Percentiles rank a stretch among this genome's conserved stretches.
phyloP scores from a whole-genome alignment of 331 rosid genomes.

The Pyrus hybrid region DNA sequence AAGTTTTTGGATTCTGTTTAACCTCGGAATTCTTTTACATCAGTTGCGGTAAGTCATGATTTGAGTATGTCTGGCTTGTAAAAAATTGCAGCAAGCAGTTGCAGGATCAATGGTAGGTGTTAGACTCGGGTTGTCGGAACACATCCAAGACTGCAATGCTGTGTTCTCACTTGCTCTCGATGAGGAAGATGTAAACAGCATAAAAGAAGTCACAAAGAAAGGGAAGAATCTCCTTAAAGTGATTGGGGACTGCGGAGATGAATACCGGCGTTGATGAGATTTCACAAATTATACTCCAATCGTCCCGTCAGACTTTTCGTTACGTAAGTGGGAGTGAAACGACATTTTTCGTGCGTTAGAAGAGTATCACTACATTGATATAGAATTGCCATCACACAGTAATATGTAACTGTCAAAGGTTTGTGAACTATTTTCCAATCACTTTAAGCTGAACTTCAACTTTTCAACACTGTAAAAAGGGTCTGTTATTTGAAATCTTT shows the following conservation, averaged over 20 bases:
- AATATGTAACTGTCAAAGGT: background rate
- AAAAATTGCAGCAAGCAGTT: slow-evolving; percentile 56
- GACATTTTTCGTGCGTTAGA: background rate
- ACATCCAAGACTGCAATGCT: slow-evolving; percentile 56
- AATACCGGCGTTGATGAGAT: slow-evolving; percentile 67
- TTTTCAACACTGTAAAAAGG: background rate
- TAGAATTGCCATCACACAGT: background rate
- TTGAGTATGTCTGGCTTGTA: background rate
- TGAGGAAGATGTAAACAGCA: slow-evolving; percentile 68
- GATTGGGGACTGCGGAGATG: slow-evolving; percentile 97
- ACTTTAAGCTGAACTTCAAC: background rate
- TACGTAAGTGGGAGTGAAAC: no score
- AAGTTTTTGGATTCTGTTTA: background rate
- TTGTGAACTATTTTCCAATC: background rate
- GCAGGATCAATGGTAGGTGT: slow-evolving; percentile 94
- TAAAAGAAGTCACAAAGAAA: slow-evolving; percentile 57
- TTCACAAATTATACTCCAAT: background rate
- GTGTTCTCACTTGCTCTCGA: slow-evolving; percentile 82
- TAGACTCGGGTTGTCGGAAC: slow-evolving; percentile 88
- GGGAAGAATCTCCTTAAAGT: slow-evolving; percentile 79
- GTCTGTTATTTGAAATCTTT: no score
- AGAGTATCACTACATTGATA: background rate
- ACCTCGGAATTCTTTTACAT: background rate
- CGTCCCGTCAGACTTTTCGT: background rate
- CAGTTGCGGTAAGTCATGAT: background rate